Evolutionary conservation across 805 yeast genomes (phyloP).

Genomic region (Saccharomycodes ludwigii): DNA sequence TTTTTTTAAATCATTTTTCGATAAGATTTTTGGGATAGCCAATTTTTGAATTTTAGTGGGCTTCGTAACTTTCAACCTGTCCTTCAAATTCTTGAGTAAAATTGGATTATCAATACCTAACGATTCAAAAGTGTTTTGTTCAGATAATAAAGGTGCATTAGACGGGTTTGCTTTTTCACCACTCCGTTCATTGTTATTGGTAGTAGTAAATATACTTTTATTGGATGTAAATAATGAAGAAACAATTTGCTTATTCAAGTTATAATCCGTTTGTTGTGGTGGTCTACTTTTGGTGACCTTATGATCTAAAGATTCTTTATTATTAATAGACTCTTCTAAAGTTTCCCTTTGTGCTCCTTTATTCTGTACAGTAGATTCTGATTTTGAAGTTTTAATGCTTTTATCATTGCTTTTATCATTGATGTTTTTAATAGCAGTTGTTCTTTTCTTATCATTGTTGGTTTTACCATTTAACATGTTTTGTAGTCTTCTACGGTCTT

Average conservation of each 20-base stretch:
- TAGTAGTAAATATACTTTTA: constrained; percentile 33
- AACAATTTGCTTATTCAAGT: constrained; percentile 43
- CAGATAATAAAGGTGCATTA: constrained; percentile 68
- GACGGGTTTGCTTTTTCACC: constrained; percentile 40
- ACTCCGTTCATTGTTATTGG: constrained; percentile 26
- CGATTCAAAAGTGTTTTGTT: constrained; percentile 56
- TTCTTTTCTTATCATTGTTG: not conserved
- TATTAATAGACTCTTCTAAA: constrained; percentile 2
- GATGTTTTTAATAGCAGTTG: constrained; percentile 6
- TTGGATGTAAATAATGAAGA: constrained; percentile 77
- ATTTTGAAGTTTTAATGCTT: too few relatives aligned
- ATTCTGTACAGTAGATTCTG: constrained; percentile 5
- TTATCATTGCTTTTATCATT: constrained; percentile 8
- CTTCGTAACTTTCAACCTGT: constrained; percentile 38
- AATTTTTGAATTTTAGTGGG: constrained; percentile 86
- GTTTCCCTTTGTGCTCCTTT: constrained; percentile 1
- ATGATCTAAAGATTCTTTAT: constrained; percentile 1
- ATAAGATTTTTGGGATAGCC: constrained; percentile 52
- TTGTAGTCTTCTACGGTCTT: constrained; percentile 57
- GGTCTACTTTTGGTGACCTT: constrained; percentile 5
- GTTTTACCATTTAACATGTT: constrained; percentile 33
- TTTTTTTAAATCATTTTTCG: too few relatives aligned
- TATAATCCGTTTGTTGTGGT: constrained; percentile 6
- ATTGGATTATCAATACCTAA: constrained; percentile 53
- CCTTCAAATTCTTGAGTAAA: constrained; percentile 36